phyloP scores from a whole-genome alignment of 2,329 filamentous ascomycete genomes.

The Macroventuria anomochaeta region DNA sequence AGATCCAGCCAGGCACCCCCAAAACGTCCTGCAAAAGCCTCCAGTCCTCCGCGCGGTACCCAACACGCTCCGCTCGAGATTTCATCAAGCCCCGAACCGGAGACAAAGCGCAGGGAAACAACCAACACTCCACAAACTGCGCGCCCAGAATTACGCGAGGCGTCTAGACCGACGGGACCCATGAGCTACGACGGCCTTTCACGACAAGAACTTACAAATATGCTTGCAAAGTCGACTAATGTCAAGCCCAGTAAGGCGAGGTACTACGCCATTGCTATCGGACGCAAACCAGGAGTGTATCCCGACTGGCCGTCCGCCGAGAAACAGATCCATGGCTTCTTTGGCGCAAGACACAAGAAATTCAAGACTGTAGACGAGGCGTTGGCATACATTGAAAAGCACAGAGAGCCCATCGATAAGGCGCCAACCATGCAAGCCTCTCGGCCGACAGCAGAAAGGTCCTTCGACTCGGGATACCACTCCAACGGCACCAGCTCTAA shows the following conservation, averaged over 20 bases:
- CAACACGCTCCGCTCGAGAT: constrained; percentile 6
- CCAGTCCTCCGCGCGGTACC: neutral
- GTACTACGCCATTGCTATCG: constrained; percentile 66
- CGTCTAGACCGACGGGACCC: neutral
- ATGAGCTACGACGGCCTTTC: constrained; percentile 1
- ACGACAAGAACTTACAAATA: constrained; percentile 57
- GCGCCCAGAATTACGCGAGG: neutral
- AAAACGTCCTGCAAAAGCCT: neutral
- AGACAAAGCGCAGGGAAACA: constrained; percentile 1
- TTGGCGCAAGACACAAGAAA: constrained; percentile 63
- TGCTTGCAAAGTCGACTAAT: constrained; percentile 68
- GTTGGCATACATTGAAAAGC: constrained; percentile 71
- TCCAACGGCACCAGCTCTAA: neutral
- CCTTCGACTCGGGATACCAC: neutral
- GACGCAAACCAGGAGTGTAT: constrained; percentile 66
- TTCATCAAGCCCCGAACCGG: constrained; percentile 20
- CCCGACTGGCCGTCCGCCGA: constrained; percentile 71
- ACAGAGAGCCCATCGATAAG: neutral
- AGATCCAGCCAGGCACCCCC: neutral
- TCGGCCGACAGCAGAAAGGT: neutral
- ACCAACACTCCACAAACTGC: constrained; percentile 62
- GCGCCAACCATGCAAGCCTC: neutral
- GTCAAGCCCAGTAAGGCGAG: constrained; percentile 52
- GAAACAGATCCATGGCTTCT: constrained; percentile 74
- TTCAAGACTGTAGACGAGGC: constrained; percentile 68